Evolutionary conservation across 1,284 basidiomycete species (phyloP), one percentile per base, ranked within the genome.

Genomic region (Lignosus rhinocerotis): DNA sequence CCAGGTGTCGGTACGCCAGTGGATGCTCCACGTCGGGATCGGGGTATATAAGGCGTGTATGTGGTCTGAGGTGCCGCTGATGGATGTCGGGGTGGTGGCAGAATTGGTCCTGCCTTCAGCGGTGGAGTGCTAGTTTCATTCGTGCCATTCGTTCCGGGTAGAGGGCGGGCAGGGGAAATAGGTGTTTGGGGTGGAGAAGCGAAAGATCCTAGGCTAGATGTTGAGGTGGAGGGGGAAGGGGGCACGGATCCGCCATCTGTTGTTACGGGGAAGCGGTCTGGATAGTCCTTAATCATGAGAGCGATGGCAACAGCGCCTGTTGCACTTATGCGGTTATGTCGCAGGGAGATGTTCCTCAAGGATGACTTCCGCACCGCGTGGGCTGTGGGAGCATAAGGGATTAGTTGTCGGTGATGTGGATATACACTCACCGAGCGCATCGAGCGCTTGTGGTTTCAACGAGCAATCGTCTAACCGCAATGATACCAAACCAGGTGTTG

Each of bases 261-360:
- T 2, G 54, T 62, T 34, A 53, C 67, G n/a, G 84, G 79, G 47
- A 86, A 79, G 48, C 86, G 79, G 66, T 95, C 92, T 3, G 93
- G 92, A 69, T 96, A 97, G 73, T 98, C 95, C 56, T 92, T 86
- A 62, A 97, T 94, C 92, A 97, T 96, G 51, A 96, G 81, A 0
- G 94, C 94, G n/a, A 98, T 79, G 0, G 93, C 90, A 2, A 97
- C 93, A 1, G 90, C 93, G 21, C 93, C 93, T 0, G 88, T 83
- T 0, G 86, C 81, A 39, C 82, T 86, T 66, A 97, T 96, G 51
- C 85, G 85, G 73, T 97, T 96, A 53, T 92, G 83, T 30, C 94
- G 84, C 12, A 97, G 76, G 0, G 94, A 96, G 54, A 97, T 87
- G 67, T 97, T 93, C 63, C 86, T 84, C 51, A 98, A 75, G 0